Evolutionary conservation across 768 basidiomycete genomes (phyloP), one percentile per base, ranked within the genome.

Genomic region (Mycena galericulata): DNA sequence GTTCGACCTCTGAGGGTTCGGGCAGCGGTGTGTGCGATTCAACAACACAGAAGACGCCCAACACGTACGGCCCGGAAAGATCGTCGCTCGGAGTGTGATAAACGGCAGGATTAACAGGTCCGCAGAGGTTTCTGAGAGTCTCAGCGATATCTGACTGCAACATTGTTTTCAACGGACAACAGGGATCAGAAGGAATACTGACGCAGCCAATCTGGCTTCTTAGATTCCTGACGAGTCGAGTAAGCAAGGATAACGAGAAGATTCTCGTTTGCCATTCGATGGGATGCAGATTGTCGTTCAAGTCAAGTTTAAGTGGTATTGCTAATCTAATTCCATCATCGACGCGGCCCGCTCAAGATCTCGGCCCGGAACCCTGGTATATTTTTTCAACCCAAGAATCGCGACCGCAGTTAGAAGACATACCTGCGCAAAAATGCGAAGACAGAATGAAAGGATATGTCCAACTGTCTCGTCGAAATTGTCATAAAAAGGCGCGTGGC

Each of bases 401-500:
- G 17, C 7, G 24, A 18, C 22, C 22, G 18, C 11, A 57, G 3
- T 30, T 17, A n/a, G 17, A 43, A 47, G 2, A 61, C 47, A 12
- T 43, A 65, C 65, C 65, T 66, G 40, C 4, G 22, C 47, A 32
- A 34, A 55, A 6, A 68, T 54, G 15, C 67, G 70, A 29, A 61
- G 40, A 55, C 62, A 64, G 47, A 72, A 72, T 6, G 47, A 18
- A 12, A 72, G 49, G 36, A 72, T 60, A 51, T 54, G 46, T 7
- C 34, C 47, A 17, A 72, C 62, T 11, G 67, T 62, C 36, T 68
- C 67, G 49, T 68, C 67, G 9, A 72, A 10, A 24, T 45, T 59
- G 43, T 72, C 70, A 27, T 68, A 68, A 34, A 72, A 72, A 17
- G 68, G 47, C 15, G 63, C 36, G 62, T 68, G 70, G 20, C 70